A percentile compares a stretch with the other conserved stretches of the same genome.
phyloP scores from a whole-genome alignment of 2,329 filamentous ascomycete genomes.

The Monilinia aucupariae region DNA sequence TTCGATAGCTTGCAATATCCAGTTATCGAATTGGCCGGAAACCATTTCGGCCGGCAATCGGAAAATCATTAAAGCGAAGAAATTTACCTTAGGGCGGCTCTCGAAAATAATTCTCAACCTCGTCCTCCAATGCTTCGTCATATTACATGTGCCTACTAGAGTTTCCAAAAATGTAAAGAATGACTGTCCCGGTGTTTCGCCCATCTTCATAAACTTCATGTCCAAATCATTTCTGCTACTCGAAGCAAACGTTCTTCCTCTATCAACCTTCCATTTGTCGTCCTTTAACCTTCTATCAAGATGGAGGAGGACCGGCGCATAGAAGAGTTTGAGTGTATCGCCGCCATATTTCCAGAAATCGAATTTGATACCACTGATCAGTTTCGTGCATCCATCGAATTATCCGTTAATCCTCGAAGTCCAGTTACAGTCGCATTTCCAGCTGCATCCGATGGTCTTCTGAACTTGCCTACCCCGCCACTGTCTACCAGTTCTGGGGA shows the following conservation, averaged over 20 bases:
- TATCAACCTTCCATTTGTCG: neutral
- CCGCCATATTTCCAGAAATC: conserved; percentile 64
- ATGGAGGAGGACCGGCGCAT: conserved; percentile 60
- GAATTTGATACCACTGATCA: conserved; percentile 40
- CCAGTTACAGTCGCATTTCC: conserved; percentile 55
- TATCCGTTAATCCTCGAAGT: conserved; percentile 51
- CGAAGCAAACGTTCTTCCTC: conserved; percentile 23
- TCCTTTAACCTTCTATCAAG: conserved; percentile 41
- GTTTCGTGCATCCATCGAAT: conserved; percentile 47
- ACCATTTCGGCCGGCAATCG: neutral
- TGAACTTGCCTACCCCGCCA: conserved; percentile 30
- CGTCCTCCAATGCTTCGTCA: neutral
- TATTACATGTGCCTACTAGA: neutral
- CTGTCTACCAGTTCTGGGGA: conserved; percentile 22
- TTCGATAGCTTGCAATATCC: no score
- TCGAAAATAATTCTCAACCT: conserved; percentile 21
- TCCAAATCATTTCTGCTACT: neutral
- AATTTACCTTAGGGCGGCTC: conserved; percentile 22
- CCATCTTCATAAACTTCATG: conserved; percentile 15
- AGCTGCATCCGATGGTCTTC: conserved; percentile 39
- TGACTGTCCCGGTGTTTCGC: neutral
- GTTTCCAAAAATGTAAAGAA: neutral
- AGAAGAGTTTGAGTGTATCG: conserved; percentile 55
- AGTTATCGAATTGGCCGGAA: neutral
- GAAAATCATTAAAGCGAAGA: conserved; percentile 11